A percentile compares a stretch with the other conserved stretches of the same genome.
Conservation (phyloP, 2,329 filamentous ascomycete species). For the Alternaria novae-zelandiae region DNA sequence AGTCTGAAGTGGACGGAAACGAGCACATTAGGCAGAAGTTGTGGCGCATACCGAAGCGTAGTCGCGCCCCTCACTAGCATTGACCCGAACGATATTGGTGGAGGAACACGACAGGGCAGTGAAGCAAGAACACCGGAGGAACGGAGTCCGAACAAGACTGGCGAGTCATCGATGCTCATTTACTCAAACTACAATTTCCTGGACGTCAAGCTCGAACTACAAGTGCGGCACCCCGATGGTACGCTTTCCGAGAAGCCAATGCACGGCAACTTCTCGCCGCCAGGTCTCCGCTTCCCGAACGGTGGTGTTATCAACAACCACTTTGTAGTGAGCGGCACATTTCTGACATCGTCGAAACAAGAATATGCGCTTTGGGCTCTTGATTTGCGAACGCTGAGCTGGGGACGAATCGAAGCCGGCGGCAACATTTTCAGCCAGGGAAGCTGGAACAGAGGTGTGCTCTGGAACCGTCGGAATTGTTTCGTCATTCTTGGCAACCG, state of each 20-base stretch:
- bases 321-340: conserved; percentile 97
- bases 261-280: conserved; percentile 84
- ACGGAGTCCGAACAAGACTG: conserved; percentile 39
- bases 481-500: conserved; percentile 96
- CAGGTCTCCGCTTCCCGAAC: conserved; percentile 92
- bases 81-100: conserved; percentile 70
- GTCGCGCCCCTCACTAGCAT: conserved; percentile 80
- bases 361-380: conserved; percentile 97
- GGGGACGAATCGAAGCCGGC: conserved; percentile 95
- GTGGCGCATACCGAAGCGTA: conserved; percentile 94
- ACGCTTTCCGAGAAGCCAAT: conserved; percentile 86
- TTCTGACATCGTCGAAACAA: conserved; percentile 95
- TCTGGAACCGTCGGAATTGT: conserved; percentile 92
- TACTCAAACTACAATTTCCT: conserved; percentile 99
- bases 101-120: conserved; percentile 50
- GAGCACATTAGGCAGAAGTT: conserved; percentile 84
- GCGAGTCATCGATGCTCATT: conserved; percentile 79
- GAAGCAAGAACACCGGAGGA: conserved; percentile 50
- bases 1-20: conserved; percentile 96
- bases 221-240: conserved; percentile 85
- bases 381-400: conserved; percentile 84
- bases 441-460: conserved; percentile 93
- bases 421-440: conserved; percentile 92
- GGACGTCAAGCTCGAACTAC: conserved; percentile 93
- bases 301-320: conserved; percentile 94